Base-by-base conservation (phyloP, 1,139 yeast species). In the Magnusiomyces ingens region DNA sequence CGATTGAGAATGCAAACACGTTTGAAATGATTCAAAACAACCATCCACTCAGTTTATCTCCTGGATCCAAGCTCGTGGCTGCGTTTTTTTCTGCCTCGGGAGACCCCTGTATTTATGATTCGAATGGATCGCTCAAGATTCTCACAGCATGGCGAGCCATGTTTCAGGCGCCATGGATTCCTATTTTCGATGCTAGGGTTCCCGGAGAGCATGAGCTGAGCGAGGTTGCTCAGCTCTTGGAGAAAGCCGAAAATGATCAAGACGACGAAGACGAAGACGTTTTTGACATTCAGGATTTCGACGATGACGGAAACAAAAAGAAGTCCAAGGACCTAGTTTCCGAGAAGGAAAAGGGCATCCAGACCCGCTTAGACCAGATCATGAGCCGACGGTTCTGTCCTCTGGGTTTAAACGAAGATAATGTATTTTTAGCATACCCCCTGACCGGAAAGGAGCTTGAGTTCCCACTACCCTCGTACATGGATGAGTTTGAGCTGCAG, bases 71-170 rank as follows among this genome's bases (percentile, higher is more conserved):
- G 55, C 58, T 69, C 43, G 70, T 80, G 43, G 82, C 86, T 58
- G 84, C 90, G 3, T 72, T 91, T 43, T 91, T 91, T 65, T 87
- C 91, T 67, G 89, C 88, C 57, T 81, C 80, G 49, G 91, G 85
- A 58, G 96, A 91, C 68, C 99, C 99, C 1, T 87, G 94, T 59
- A 68, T 91, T 18, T 87, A 84, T 53, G 90, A 91, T 12, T 81
- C 84, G 12, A 90, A 85, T 60, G 90, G 90, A 57, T 78, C 84
- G 2, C 73, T 93, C 47, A 69, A 86, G 41, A 79, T 86, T 0
- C 73, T 93, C 45, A 76, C 84, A 26, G 80, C 83, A 59, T 91
- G 98, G 97, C 76, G 96, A 63, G 63, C 60, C 12, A 73, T 85
- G 1, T 71, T 78, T 49, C 94, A 90, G 66, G 83, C 95, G 2